Evolutionary conservation across 1,284 basidiomycete genomes (phyloP).

Genomic region (Boletus sp.): DNA sequence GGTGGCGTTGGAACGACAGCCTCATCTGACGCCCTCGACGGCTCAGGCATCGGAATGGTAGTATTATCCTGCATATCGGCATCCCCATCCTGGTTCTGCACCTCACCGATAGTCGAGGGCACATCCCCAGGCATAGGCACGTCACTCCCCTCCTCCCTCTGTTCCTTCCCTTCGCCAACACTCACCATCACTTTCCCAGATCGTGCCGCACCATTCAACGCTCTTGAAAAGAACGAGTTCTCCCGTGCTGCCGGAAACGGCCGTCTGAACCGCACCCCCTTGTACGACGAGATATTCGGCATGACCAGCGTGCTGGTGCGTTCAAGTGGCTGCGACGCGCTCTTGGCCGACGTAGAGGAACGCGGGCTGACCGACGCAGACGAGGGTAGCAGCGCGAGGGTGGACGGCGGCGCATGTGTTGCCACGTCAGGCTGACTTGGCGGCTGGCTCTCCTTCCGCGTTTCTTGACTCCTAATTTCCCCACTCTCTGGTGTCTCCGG

Average conservation of each 20-base stretch:
- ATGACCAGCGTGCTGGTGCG: slow-evolving; percentile 11
- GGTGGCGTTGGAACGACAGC: neutral
- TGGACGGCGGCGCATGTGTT: neutral
- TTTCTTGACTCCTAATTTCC: slow-evolving; percentile 18
- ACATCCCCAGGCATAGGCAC: neutral
- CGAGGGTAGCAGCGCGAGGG: neutral
- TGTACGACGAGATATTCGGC: slow-evolving; percentile 27
- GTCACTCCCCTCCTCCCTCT: neutral
- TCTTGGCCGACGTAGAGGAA: neutral
- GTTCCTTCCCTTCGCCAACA: neutral
- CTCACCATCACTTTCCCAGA: neutral
- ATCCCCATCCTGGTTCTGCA: neutral
- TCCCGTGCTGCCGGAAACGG: slow-evolving; percentile 5
- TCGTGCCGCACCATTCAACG: slow-evolving; percentile 4
- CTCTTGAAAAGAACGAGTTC: slow-evolving; percentile 29
- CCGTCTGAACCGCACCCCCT: slow-evolving; percentile 22
- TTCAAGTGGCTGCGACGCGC: slow-evolving; percentile 1
- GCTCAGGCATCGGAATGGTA: neutral
- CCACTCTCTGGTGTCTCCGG: slow-evolving; percentile 15
- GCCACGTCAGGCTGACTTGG: neutral
- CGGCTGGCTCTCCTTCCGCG: neutral
- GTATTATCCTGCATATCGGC: slow-evolving; percentile 7
- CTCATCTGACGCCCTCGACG: neutral
- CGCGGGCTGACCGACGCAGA: neutral
- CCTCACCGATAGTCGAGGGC: neutral